Evolutionary conservation across 2,329 filamentous ascomycete genomes (phyloP), one percentile per base, ranked within the genome.

Genomic region (Fusarium temperatum): DNA sequence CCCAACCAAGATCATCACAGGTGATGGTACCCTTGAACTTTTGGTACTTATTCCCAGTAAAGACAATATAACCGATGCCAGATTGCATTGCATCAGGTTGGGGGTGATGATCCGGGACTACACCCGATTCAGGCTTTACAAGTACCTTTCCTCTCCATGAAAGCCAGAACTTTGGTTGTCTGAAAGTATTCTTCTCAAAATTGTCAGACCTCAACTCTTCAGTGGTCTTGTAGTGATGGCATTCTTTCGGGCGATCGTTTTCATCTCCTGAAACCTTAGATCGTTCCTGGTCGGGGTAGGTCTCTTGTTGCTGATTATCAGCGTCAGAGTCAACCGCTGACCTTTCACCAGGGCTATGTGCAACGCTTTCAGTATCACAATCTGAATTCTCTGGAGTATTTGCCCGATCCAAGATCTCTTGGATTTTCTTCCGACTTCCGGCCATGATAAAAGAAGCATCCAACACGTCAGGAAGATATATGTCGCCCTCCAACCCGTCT

Each of bases 131-230:
- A 8, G 20, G 15, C 3, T 10, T 8, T 14, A 18, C 32, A 17
- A 67, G 51, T n/a, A 57, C 32, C 15, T 8, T 41, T 1, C 69
- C 67, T 41, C 54, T 38, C 67, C 63, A 72, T 8, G 17, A 55
- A 35, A 72, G 58, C 69, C 69, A 72, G 28, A 72, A 72, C 15
- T 72, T 72, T 36, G 63, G 69, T 42, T 72, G 63, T 18, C 69
- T 41, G 18, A 72, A 72, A 1, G 63, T 72, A 8, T 71, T 68
- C 30, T 72, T 71, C 35, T 72, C 67, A 5, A 72, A 72, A 4
- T 45, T 66, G 8, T n/a, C 22, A 14, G 58, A 72, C 3, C 67
- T 50, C 4, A n/a, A 14, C 22, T 18, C 38, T 35, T 60, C 30
- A 4, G 20, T 47, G 4, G 15, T 32, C 17, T 68, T 58, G 13